Conservation (phyloP, 2,329 filamentous ascomycete species). For the Colletotrichum chrysophilum region DNA sequence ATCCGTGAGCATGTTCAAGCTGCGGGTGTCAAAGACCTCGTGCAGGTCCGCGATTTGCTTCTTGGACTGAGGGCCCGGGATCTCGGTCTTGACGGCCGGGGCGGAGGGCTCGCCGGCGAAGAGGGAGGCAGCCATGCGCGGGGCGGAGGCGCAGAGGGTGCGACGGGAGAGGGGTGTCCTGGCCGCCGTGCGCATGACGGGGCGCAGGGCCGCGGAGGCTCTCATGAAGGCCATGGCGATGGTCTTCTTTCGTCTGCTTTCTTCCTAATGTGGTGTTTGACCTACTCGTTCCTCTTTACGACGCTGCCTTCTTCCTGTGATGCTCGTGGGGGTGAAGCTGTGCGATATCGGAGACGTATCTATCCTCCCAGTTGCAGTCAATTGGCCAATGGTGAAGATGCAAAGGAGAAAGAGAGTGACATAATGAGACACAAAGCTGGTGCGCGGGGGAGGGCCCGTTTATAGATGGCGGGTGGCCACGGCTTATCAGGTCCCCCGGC, state of each 20-base stretch:
- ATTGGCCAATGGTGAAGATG: not conserved
- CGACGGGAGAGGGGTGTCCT: not conserved
- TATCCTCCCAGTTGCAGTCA: not conserved
- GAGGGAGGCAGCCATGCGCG: slow-evolving; percentile 32
- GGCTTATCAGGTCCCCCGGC: slow-evolving; percentile 11
- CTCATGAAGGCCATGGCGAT: slow-evolving; percentile 14
- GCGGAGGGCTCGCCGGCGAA: slow-evolving; percentile 55
- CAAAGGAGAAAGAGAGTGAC: not conserved
- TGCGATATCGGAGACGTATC: slow-evolving; percentile 8
- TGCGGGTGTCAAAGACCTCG: slow-evolving; percentile 84
- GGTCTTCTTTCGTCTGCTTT: not conserved
- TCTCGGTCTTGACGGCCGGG: slow-evolving; percentile 61
- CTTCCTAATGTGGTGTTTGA: not conserved
- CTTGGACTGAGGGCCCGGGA: slow-evolving; percentile 79
- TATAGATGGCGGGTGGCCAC: slow-evolving; percentile 22
- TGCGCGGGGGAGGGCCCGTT: slow-evolving; percentile 12
- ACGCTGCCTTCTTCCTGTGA: not conserved
- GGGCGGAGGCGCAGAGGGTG: slow-evolving; percentile 13
- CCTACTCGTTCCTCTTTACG: not conserved
- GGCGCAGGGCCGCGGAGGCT: slow-evolving; percentile 14
- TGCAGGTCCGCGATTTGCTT: slow-evolving; percentile 73
- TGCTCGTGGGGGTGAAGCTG: not conserved
- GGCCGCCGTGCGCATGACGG: slow-evolving; percentile 9
- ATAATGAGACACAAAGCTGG: not conserved
- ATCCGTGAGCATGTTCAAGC: slow-evolving; percentile 82